Evolutionary conservation across 805 yeast genomes (phyloP).

Genomic region (Candida stauntonica): DNA sequence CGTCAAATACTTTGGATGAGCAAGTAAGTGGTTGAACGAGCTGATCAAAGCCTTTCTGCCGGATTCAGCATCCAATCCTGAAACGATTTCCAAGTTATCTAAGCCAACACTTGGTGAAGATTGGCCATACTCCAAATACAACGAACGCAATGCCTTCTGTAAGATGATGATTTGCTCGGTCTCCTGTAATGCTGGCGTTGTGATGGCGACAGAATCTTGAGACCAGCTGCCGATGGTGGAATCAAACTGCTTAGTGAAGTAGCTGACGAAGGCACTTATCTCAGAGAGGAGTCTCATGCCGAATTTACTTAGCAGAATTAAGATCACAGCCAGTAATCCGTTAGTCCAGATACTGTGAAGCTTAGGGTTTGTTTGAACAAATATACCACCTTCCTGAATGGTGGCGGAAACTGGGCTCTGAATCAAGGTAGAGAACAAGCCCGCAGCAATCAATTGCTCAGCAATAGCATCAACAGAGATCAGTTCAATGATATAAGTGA

Average conservation of each 20-base stretch:
- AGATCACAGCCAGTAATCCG: constrained; percentile 67
- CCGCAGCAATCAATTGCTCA: constrained; percentile 56
- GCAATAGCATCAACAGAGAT: constrained; percentile 60
- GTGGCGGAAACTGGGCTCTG: constrained; percentile 70
- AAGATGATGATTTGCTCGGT: constrained; percentile 65
- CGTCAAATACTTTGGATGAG: constrained; percentile 82
- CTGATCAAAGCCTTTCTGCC: constrained; percentile 57
- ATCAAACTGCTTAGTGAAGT: constrained; percentile 63
- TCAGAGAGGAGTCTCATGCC: constrained; percentile 65
- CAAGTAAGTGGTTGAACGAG: constrained; percentile 64
- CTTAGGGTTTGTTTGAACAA: constrained; percentile 46
- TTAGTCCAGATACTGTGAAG: constrained; percentile 82
- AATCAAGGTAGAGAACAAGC: constrained; percentile 60
- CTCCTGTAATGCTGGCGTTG: constrained; percentile 50
- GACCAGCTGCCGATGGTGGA: constrained; percentile 68
- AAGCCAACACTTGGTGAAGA: constrained; percentile 18
- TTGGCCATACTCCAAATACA: constrained; percentile 50
- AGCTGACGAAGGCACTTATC: constrained; percentile 53
- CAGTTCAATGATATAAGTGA: constrained; percentile 66
- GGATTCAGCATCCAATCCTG: constrained; percentile 57
- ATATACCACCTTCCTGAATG: constrained; percentile 62
- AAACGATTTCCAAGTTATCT: constrained; percentile 34
- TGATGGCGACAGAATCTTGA: constrained; percentile 46
- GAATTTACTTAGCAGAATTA: constrained; percentile 55
- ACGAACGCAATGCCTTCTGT: constrained; percentile 49